phyloP scores from a whole-genome alignment of 2,329 filamentous ascomycete genomes.

The Hypoxylon sp. region DNA sequence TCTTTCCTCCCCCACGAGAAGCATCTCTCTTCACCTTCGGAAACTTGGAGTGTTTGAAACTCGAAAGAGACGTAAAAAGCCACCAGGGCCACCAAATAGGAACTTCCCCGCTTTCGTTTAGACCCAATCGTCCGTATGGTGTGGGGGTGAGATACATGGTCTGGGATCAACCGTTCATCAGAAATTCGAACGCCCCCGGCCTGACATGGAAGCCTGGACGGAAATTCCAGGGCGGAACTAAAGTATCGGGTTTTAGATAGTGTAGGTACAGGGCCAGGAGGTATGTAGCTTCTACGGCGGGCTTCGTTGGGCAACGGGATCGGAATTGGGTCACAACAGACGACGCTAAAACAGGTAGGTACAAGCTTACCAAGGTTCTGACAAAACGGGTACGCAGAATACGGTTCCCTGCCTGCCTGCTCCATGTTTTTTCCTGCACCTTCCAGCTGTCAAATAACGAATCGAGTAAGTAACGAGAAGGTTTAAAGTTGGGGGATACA shows the following conservation, averaged over 20 bases:
- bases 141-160: slow-evolving; percentile 30
- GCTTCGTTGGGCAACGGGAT: slow-evolving; percentile 8
- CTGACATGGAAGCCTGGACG: slow-evolving; percentile 11
- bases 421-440: background rate
- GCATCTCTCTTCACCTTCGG: slow-evolving; percentile 14
- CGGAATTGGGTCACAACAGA: slow-evolving; percentile 6
- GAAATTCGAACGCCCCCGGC: no score
- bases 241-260: slow-evolving; percentile 24
- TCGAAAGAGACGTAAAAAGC: slow-evolving; percentile 31
- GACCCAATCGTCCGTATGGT: slow-evolving; percentile 35
- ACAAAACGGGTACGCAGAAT: background rate
- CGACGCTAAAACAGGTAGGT: slow-evolving; percentile 33
- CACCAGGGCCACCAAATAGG: slow-evolving; percentile 36
- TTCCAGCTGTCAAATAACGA: background rate
- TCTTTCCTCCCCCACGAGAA: background rate
- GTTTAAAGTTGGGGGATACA: background rate
- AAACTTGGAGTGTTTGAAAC: slow-evolving; percentile 36
- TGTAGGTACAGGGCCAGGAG: background rate
- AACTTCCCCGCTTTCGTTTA: slow-evolving; percentile 41
- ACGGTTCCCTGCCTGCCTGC: background rate
- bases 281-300: background rate
- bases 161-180: slow-evolving; percentile 31
- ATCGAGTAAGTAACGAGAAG: background rate
- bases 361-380: slow-evolving; percentile 10
- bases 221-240: slow-evolving; percentile 30